Conservation (phyloP, 495 filamentous ascomycete genomes). For the Achaetomiella virescens region DNA sequence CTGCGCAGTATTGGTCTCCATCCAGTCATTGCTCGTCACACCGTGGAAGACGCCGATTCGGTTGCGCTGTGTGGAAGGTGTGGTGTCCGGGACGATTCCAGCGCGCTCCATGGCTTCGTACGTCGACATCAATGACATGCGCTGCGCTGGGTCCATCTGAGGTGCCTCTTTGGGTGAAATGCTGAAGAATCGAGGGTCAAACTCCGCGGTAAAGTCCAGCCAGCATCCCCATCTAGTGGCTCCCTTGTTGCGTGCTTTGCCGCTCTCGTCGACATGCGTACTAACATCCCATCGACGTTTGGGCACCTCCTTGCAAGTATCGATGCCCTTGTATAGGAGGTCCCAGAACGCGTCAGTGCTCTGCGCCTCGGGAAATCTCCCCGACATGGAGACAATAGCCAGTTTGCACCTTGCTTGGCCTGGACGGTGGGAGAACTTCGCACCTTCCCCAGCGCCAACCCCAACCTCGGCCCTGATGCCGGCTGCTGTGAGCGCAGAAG, state of each 20-base stretch:
- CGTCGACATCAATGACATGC: constrained; percentile 68
- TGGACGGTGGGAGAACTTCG: not conserved
- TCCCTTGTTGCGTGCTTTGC: constrained; percentile 65
- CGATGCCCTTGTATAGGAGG: constrained; percentile 55
- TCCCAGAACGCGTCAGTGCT: constrained; percentile 60
- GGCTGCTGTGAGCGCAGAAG: not conserved
- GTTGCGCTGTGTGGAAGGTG: constrained; percentile 70
- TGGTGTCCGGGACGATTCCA: constrained; percentile 73
- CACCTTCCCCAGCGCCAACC: constrained; percentile 23
- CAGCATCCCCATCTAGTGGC: constrained; percentile 76
- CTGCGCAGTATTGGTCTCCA: constrained; percentile 74
- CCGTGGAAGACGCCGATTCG: constrained; percentile 84
- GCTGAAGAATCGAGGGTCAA: constrained; percentile 87
- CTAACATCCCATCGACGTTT: constrained; percentile 67
- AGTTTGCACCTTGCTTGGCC: constrained; percentile 32
- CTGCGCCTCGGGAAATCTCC: constrained; percentile 59
- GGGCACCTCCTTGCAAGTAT: constrained; percentile 51
- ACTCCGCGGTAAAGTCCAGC: constrained; percentile 69
- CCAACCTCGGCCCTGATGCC: constrained; percentile 16
- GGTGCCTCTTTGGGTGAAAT: constrained; percentile 83
- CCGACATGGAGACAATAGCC: constrained; percentile 66
- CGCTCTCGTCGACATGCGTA: constrained; percentile 63
- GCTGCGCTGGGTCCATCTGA: constrained; percentile 80
- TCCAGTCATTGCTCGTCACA: constrained; percentile 78
- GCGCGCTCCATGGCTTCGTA: constrained; percentile 85